Evolutionary conservation across 1,284 basidiomycete species (phyloP), one percentile per base, ranked within the genome.

Genomic region (Irpex sp.): DNA sequence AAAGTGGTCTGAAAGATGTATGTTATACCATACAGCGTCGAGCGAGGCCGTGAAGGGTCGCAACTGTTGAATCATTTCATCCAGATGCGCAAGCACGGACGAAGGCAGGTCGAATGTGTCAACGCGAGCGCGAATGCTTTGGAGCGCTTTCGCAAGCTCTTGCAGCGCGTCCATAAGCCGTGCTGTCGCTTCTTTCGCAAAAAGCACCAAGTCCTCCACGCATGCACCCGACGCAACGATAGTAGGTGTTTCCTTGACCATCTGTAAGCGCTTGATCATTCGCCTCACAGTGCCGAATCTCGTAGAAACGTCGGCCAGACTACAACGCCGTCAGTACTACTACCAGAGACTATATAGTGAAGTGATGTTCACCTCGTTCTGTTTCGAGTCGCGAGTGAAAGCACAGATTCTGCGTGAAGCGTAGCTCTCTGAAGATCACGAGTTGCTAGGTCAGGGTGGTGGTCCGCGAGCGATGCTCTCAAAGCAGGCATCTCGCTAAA

Each of bases 401-500:
- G 88, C 1, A 87, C 82, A 57, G 91, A 94, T 76, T 98, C 95
- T 6, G 94, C 81, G 61, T 93, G 85, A 65, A 85, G 88, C 21
- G 93, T 76, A 4, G 90, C 94, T 62, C 93, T 84, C 70, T 89
- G 89, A 11, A 98, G 79, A 66, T 99, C 96, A 5, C 91, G 87
- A 9, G 93, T 94, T 6, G 86, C 83, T 50, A 99, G 73, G 72
- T 99, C 97, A 0, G 83, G 75, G 71, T 93, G 90, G 74, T 98
- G 96, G 36, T 81, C 76, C 7, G 84, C 80, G 59, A 95, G 77
- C 0, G 86, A 81, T 5, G 79, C 77, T 50, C 94, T 83, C 50
- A 98, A 78, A 9, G 81, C 80, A 4, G 92, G 89, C 61, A 99
- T 81, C 37, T 85, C 76, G 5, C 86, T 83, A 17, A 85, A 81